Conservation (phyloP, 768 basidiomycete species). For the Exidia glandulosa region DNA sequence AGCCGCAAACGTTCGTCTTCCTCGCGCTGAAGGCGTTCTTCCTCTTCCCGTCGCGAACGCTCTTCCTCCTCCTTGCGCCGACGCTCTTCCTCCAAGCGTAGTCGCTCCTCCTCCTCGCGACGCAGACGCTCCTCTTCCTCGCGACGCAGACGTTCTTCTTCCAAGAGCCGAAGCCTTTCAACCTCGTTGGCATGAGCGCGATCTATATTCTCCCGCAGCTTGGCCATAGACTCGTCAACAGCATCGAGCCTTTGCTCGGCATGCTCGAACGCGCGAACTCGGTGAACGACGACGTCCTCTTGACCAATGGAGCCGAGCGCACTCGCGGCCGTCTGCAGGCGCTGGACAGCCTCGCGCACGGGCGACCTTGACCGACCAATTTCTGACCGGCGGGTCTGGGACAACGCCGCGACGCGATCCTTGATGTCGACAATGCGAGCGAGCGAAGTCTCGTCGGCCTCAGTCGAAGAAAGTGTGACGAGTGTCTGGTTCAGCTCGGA, state of each 20-base stretch:
- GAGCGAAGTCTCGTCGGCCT: background rate
- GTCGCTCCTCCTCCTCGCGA: slow-evolving; percentile 17
- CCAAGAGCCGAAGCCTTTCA: slow-evolving; percentile 11
- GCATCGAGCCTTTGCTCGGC: background rate
- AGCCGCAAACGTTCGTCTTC: slow-evolving; percentile 3
- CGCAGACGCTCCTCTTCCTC: slow-evolving; percentile 3
- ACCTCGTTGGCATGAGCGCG: background rate
- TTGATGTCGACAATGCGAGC: background rate
- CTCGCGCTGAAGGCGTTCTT: slow-evolving; percentile 8
- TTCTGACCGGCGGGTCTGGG: background rate
- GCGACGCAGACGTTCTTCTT: slow-evolving; percentile 26
- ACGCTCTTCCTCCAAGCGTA: slow-evolving; percentile 9
- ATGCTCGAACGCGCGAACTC: background rate
- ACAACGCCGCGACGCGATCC: background rate
- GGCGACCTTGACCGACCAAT: background rate
- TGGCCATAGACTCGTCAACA: background rate
- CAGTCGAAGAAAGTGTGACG: background rate
- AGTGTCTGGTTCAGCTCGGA: slow-evolving; percentile 23
- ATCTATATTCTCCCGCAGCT: background rate
- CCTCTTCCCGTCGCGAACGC: slow-evolving; percentile 19
- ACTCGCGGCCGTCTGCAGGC: background rate
- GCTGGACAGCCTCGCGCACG: background rate
- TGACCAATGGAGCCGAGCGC: background rate
- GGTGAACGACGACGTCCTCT: slow-evolving; percentile 1
- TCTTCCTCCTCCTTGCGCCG: slow-evolving; percentile 10